These are phyloP conservation scores for Mycena crocata DNA, from an alignment of 768 basidiomycete species.

Conservation along the genomic window DNA sequence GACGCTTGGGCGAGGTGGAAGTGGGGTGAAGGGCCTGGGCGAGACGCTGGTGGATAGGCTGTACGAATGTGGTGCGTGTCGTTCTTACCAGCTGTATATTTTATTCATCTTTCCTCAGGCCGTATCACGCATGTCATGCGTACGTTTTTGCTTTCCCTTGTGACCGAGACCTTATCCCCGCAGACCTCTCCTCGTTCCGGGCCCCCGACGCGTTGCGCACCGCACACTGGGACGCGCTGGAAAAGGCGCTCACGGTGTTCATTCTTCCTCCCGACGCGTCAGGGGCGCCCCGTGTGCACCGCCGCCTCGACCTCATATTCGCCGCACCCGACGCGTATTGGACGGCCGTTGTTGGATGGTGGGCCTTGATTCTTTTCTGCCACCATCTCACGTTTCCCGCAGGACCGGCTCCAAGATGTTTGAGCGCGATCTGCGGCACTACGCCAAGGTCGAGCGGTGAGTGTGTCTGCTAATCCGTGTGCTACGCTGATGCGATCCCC, in stretches of 20 bases:
- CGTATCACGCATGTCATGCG: conserved; percentile 89
- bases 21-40: conserved; percentile 71
- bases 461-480: conserved; percentile 14
- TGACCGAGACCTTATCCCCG: background rate
- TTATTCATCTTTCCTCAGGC: conserved; percentile 49
- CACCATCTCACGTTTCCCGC: background rate
- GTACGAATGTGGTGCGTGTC: conserved; percentile 62
- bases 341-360: conserved; percentile 93
- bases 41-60: conserved; percentile 68
- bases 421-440: conserved; percentile 82
- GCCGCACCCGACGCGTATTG: conserved; percentile 83
- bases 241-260: conserved; percentile 88
- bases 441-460: conserved; percentile 72
- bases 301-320: conserved; percentile 89
- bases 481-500: conserved; percentile 12
- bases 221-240: conserved; percentile 82
- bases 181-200: conserved; percentile 74
- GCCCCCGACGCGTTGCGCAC: conserved; percentile 63
- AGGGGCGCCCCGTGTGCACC: conserved; percentile 55
- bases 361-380: conserved; percentile 29
- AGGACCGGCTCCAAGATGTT: conserved; percentile 95
- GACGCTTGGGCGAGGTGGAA: conserved; percentile 45
- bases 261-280: conserved; percentile 59
- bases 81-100: background rate
- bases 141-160: conserved; percentile 62